Conservation (phyloP, 2,329 filamentous ascomycete species). For the Calonectria pteridis region DNA sequence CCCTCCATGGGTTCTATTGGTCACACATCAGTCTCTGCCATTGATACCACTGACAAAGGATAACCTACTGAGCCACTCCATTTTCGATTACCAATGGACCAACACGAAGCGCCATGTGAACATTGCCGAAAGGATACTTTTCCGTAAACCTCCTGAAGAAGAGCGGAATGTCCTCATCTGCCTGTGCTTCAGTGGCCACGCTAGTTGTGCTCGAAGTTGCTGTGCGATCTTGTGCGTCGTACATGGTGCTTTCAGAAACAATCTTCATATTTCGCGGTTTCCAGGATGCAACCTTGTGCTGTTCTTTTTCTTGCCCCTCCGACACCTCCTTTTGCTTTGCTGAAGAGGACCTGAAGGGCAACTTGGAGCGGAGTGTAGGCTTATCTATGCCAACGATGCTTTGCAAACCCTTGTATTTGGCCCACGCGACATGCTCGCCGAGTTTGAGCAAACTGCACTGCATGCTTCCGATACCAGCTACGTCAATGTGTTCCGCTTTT, state of each 20-base stretch:
- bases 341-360: not conserved
- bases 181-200: not conserved
- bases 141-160: constrained; percentile 12
- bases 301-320: not conserved
- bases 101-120: constrained; percentile 55
- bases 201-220: not conserved
- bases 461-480: not conserved
- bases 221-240: not conserved
- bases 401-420: constrained; percentile 1
- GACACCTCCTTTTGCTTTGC: not conserved
- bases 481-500: not conserved
- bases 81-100: constrained; percentile 54
- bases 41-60: not conserved
- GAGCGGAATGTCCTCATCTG: not conserved
- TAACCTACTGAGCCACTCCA: not conserved
- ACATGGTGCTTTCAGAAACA: not conserved
- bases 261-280: constrained; percentile 1
- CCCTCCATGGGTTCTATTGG: not conserved
- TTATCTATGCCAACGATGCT: not conserved
- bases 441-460: not conserved
- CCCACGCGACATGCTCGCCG: not conserved
- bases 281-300: not conserved
- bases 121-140: constrained; percentile 53
- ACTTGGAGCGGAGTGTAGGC: not conserved
- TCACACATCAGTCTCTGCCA: not conserved